Evolutionary conservation across 2,329 filamentous ascomycete species (phyloP), one percentile per base, ranked within the genome.

Genomic region (Gremmenia infestans): DNA sequence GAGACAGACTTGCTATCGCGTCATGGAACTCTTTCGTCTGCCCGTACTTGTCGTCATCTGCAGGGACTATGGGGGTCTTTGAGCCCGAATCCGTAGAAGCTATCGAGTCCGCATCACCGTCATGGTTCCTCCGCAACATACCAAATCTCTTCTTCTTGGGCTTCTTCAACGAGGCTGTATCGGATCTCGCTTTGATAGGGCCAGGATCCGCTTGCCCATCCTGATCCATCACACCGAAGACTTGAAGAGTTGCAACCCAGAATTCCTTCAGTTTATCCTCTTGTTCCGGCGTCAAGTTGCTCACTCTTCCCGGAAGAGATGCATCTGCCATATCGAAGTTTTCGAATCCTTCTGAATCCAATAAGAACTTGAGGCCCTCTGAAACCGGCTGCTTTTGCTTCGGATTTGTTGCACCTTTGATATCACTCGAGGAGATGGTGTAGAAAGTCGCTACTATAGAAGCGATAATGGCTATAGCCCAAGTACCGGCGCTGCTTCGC

Each of bases 251-350:
- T 53, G 85, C 77, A 14, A 80, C 73, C 94, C 94, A 99, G 63
- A 97, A 81, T 72, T 95, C 88, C 67, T 87, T 88, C 56, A 99
- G 77, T 75, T 95, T 97, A 61, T 82, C 81, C 67, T 96, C 90
- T 74, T 99, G 86, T 60, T 97, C 92, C 3, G 84, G 72, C n/a
- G 92, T 97, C 56, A 99, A 79, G 64, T 89, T 96, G 57, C 90
- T 91, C 53, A 91, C 82, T 59, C 91, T 85, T 52, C 94, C 94
- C 39, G 87, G 81, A 46, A 80, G 80, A 22, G 68, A 59, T 64
- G 78, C 72, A 32, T 67, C 65, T 23, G 76, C 65, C 78, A 79
- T 79, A 35, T 64, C 63, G 60, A 53, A 48, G 40, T 59, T 48
- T 36, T 50, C 47, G 22, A 22, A 12, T 15, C 46, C 22, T 53